Evolutionary conservation across 352 stramenopile genomes (phyloP).

Genomic region (Globisporangium spinosum): DNA sequence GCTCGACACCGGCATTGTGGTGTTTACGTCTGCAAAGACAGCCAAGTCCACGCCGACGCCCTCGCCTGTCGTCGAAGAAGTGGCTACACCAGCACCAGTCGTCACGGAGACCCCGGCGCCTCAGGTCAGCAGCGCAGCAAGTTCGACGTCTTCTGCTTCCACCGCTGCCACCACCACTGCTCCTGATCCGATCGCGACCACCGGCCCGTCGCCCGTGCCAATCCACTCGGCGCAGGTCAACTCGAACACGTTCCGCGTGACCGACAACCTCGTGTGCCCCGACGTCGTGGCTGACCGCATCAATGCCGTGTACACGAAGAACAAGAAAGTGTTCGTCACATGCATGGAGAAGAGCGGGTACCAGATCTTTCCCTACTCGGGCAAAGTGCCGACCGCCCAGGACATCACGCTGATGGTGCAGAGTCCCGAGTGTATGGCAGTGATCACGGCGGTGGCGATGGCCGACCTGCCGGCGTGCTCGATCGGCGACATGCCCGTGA

Average conservation of each 20-base stretch:
- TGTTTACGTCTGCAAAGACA: constrained; percentile 5
- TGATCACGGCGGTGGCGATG: constrained; percentile 43
- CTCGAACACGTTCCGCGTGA: constrained; percentile 45
- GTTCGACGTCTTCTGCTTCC: not conserved
- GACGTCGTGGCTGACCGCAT: constrained; percentile 33
- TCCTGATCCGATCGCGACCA: not conserved
- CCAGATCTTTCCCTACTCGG: constrained; percentile 60
- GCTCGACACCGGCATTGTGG: not conserved
- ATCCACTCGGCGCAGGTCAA: constrained; percentile 31
- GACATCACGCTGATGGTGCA: constrained; percentile 40
- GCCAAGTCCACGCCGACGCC: constrained; percentile 3
- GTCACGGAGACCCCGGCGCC: not conserved
- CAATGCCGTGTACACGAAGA: constrained; percentile 41
- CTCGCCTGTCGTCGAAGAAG: not conserved
- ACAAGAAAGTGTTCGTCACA: constrained; percentile 42
- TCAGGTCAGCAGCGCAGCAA: not conserved
- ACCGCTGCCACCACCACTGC: not conserved
- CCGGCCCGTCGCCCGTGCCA: constrained; percentile 11
- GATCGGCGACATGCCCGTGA: constrained; percentile 43
- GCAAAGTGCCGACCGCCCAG: constrained; percentile 34
- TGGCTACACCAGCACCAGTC: not conserved
- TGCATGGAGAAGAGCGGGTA: constrained; percentile 49
- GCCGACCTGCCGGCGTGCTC: constrained; percentile 46
- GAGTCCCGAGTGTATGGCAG: constrained; percentile 41
- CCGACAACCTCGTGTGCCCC: constrained; percentile 43